Evolutionary conservation across 352 stramenopile genomes (phyloP).

Genomic region (Phytopythium litorale): DNA sequence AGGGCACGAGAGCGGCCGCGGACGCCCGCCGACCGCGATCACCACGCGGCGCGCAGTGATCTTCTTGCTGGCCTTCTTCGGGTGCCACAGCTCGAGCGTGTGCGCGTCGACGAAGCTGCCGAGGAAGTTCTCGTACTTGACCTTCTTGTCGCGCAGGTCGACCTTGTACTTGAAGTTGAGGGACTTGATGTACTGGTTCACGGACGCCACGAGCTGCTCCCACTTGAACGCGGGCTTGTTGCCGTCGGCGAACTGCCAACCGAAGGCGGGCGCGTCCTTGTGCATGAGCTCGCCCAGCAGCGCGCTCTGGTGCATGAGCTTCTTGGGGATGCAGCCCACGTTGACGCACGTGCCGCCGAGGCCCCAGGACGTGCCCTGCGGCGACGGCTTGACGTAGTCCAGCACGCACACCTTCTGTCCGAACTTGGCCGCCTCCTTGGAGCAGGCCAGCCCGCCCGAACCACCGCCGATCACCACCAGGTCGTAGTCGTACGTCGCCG

Average conservation of each 20-base stretch:
- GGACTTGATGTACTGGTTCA: slow-evolving; percentile 97
- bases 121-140: slow-evolving; percentile 93
- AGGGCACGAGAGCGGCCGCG: slow-evolving; percentile 80
- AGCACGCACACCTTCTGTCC: slow-evolving; percentile 95
- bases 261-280: slow-evolving; percentile 85
- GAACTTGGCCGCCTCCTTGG: slow-evolving; percentile 92
- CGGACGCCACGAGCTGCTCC: slow-evolving; percentile 88
- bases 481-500: slow-evolving; percentile 72
- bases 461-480: slow-evolving; percentile 81
- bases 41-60: slow-evolving; percentile 93
- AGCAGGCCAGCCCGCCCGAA: slow-evolving; percentile 90
- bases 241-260: slow-evolving; percentile 51
- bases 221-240: slow-evolving; percentile 73
- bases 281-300: slow-evolving; percentile 88
- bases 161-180: slow-evolving; percentile 99
- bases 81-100: slow-evolving; percentile 91
- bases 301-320: slow-evolving; percentile 97
- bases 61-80: slow-evolving; percentile 80
- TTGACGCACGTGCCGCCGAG: slow-evolving; percentile 98
- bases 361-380: slow-evolving; percentile 87
- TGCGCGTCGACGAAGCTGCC: slow-evolving; percentile 93
- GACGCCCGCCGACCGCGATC: slow-evolving; percentile 94
- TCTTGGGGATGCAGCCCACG: slow-evolving; percentile 99
- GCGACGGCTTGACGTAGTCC: slow-evolving; percentile 94
- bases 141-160: slow-evolving; percentile 92